Evolutionary conservation across 2,329 filamentous ascomycete species (phyloP), one percentile per base, ranked within the genome.

Genomic region (Arachnopeziza araneosa): DNA sequence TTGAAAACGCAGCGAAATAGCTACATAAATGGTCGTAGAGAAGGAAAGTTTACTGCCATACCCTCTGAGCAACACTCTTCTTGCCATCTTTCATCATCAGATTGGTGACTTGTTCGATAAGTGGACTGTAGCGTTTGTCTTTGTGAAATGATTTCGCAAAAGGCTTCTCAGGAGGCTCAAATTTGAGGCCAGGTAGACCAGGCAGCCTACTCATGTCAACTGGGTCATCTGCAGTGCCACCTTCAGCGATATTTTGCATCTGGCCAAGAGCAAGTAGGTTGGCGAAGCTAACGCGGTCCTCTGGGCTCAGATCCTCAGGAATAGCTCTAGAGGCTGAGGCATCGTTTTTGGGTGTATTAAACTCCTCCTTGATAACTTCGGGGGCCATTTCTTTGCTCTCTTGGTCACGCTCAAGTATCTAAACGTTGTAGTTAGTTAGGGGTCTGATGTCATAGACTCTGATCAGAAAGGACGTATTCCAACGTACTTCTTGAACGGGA

Each of bases 41-140:
- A 55, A 67, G 67, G 66, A 50, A 49, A 65, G 52, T 58, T 60
- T 62, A 64, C 54, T 61, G 63, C 60, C 66, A 62, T 81, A 96
- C 92, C 78, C 87, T 86, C 75, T 99, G 91, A n/a, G 95, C 95
- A 74, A 84, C 83, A 71, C 88, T 89, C 73, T 96, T 84, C 79
- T 97, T 96, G 68, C 95, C 95, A 75, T 98, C 84, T 69, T 81
- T 80, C 93, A 98, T 99, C 64, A 99, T 76, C 67, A 96, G 80
- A 73, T 92, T 93, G 21, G 92, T 96, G 68, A 98, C 81, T 78
- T 97, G 95, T 66, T 88, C 80, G 54, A 98, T 80, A 8, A 97
- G 81, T 1, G 90, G 85, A 72, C 97, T 89, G 72, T 98, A 96
- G 70, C 95, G 85, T 72, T 90, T 80, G 75, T 92, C 89, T 68